Conservation (phyloP, 768 basidiomycete species). For the Cytidiella melzeri region DNA sequence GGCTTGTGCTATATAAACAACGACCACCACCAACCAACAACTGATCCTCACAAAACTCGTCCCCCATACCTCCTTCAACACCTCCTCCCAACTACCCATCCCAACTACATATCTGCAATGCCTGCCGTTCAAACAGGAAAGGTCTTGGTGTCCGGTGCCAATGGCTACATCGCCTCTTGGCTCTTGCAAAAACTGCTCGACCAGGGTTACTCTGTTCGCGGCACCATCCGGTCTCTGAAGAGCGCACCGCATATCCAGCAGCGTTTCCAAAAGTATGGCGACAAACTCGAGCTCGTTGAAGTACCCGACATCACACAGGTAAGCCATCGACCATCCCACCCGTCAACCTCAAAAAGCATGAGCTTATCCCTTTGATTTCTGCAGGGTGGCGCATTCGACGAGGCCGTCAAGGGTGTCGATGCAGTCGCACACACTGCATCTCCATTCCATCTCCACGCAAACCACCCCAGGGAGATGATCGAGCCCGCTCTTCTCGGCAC, state of each 20-base stretch:
- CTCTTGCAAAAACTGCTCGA: slow-evolving; percentile 51
- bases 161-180: slow-evolving; percentile 57
- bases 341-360: no score
- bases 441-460: slow-evolving; percentile 22
- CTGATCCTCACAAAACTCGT: slow-evolving; percentile 11
- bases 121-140: slow-evolving; percentile 31
- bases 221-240: slow-evolving; percentile 55
- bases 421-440: slow-evolving; percentile 36
- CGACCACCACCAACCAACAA: background rate
- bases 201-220: slow-evolving; percentile 56
- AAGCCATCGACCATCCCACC: no score
- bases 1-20: background rate
- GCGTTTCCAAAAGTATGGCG: slow-evolving; percentile 46
- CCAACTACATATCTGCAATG: slow-evolving; percentile 26
- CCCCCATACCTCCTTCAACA: background rate
- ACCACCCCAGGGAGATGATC: slow-evolving; percentile 40
- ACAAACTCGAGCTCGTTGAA: slow-evolving; percentile 55
- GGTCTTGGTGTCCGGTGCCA: slow-evolving; percentile 53
- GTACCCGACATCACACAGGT: slow-evolving; percentile 66
- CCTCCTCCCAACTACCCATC: background rate
- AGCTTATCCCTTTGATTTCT: no score
- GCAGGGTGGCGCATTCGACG: slow-evolving; percentile 34
- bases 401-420: slow-evolving; percentile 39
- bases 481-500: slow-evolving; percentile 69
- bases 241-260: slow-evolving; percentile 56